Evolutionary conservation across 1,284 basidiomycete species (phyloP).

Genomic region (Cutaneotrichosporon sp.): DNA sequence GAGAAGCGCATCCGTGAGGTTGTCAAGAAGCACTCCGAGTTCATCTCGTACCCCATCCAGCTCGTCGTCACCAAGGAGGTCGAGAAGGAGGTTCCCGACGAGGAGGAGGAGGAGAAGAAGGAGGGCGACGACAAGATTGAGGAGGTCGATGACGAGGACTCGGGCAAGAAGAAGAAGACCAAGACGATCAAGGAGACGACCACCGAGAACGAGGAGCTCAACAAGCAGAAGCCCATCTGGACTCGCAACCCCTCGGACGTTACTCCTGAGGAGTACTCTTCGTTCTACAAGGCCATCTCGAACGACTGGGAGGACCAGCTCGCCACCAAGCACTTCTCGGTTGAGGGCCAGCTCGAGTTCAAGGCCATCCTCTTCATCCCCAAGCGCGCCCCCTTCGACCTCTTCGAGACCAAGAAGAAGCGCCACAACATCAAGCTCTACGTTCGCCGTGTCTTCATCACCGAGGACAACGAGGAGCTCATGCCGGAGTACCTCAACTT

Average conservation of each 20-base stretch:
- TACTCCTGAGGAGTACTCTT: slow-evolving; percentile 83
- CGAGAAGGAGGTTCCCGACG: slow-evolving; percentile 94
- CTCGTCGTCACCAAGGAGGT: slow-evolving; percentile 98
- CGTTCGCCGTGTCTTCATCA: slow-evolving; percentile 99
- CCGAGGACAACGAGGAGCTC: slow-evolving; percentile 99
- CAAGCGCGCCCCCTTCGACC: slow-evolving; percentile 96
- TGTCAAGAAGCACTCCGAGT: slow-evolving; percentile 99
- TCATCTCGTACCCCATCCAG: slow-evolving; percentile 99
- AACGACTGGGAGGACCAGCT: slow-evolving; percentile 99
- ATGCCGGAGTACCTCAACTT: slow-evolving; percentile 99
- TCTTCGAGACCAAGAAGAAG: slow-evolving; percentile 99
- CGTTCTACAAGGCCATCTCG: slow-evolving; percentile 99
- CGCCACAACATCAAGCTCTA: slow-evolving; percentile 99
- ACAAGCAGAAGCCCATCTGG: slow-evolving; percentile 99
- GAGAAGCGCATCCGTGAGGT: slow-evolving; percentile 99
- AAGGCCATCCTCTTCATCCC: slow-evolving; percentile 98
- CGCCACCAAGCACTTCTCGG: slow-evolving; percentile 99
- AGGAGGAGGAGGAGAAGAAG: slow-evolving; percentile 60
- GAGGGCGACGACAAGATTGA: slow-evolving; percentile 70
- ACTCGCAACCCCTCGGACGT: slow-evolving; percentile 96
- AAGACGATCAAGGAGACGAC: slow-evolving; percentile 95
- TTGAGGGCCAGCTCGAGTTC: slow-evolving; percentile 99
- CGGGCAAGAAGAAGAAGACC: slow-evolving; percentile 83
- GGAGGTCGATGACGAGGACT: slow-evolving; percentile 74
- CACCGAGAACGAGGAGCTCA: slow-evolving; percentile 93